A percentile compares a stretch with the other conserved stretches of the same genome.
phyloP scores from a whole-genome alignment of 148 eudicot genomes.

The Rhododendron ovatum region DNA sequence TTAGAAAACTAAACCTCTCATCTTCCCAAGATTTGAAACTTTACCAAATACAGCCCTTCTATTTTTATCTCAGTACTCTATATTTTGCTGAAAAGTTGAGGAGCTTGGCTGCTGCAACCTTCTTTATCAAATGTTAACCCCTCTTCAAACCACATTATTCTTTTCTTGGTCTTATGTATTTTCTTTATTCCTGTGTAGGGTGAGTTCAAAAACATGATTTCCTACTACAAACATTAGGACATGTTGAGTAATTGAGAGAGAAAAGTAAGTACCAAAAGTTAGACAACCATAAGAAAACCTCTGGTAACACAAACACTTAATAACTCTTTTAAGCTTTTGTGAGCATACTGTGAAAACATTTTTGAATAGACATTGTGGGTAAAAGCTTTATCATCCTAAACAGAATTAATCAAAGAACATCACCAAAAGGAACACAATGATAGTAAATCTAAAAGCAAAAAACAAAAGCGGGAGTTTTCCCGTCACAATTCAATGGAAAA shows the following conservation, averaged over 20 bases:
- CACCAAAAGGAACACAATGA: neutral
- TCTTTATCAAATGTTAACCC: neutral
- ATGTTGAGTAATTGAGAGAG: neutral
- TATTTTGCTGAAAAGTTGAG: neutral
- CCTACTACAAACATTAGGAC: no score
- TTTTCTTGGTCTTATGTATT: no score
- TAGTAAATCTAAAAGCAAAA: no score
- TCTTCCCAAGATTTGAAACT: neutral
- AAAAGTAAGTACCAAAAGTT: neutral
- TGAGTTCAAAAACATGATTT: no score
- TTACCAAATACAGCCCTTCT: neutral
- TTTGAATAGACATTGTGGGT: neutral
- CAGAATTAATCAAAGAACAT: neutral
- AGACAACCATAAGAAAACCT: neutral
- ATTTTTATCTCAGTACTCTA: no score
- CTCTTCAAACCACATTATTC: neutral
- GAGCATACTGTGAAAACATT: neutral
- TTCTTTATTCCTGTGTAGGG: neutral
- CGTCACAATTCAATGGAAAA: neutral
- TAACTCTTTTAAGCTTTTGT: neutral
- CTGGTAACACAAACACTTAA: neutral
- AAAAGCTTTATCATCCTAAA: neutral
- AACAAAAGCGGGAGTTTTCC: neutral
- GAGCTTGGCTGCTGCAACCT: neutral
- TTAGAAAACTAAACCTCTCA: neutral